Evolutionary conservation across 2,329 filamentous ascomycete species (phyloP), one percentile per base, ranked within the genome.

Genomic region (Ascochyta clinopodiicola): DNA sequence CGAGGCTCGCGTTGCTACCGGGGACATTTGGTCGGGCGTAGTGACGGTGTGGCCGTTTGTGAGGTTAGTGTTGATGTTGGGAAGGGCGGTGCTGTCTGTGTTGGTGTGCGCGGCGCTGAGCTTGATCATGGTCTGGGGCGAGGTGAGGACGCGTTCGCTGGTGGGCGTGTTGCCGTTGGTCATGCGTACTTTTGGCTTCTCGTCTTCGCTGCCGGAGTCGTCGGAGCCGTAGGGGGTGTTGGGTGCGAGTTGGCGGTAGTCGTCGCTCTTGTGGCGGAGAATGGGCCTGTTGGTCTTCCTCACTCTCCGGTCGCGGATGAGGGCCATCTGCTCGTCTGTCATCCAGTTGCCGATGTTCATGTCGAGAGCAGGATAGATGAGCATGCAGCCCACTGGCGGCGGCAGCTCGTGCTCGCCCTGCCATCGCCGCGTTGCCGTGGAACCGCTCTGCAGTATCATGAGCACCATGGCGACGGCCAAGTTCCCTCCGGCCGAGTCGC

Each of bases 341-440:
- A 99, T 98, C 95, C 95, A 99, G 75, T 93, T 97, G 34, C 92
- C 92, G 62, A 98, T 98, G 69, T 96, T 97, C 90, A 98, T 92
- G 69, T 98, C 95, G 56, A 99, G 79, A 0, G 89, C 88, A 0
- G 95, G 95, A 68, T 99, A 99, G 55, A 96, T 87, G 44, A 96
- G 82, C 0, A 98, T 82, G 7, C 98, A 77, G 0, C 92, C 94
- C 47, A 90, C 89, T 0, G 95, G 95, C 0, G 92, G 89, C 6
- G 96, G 80, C 2, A 86, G 72, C n/a, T 70, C 80, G 19, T 78
- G 78, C 59, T 86, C 82, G 13, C 81, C 82, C 52, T 82, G 78
- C 74, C 82, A 85, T 44, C 82, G 78, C 22, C 84, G 80, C 22
- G 82, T 80, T 17, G 84, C 81, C 3, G 81, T 81, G 39, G 83